A percentile compares a stretch with the other conserved stretches of the same genome.
phyloP scores from a whole-genome alignment of 805 yeast species.

The Kockiozyma suomiensis region DNA sequence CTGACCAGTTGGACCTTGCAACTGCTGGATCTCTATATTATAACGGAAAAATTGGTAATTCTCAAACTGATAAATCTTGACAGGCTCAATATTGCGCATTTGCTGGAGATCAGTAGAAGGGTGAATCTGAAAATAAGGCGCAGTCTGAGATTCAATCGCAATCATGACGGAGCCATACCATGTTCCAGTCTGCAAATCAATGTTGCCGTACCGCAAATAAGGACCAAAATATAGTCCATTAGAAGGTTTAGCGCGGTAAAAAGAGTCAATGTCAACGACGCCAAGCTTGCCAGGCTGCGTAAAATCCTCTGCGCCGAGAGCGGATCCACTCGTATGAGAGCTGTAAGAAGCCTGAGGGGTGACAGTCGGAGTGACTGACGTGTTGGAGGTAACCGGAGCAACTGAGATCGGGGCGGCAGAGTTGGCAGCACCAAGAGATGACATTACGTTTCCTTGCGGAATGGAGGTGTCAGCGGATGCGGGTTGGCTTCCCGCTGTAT shows the following conservation, averaged over 20 bases:
- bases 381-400: slow-evolving; percentile 5
- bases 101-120: slow-evolving; percentile 24
- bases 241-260: slow-evolving; percentile 23
- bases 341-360: background rate
- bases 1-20: slow-evolving; percentile 8
- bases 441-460: background rate
- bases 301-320: slow-evolving; percentile 17
- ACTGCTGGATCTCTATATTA: slow-evolving; percentile 12
- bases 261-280: slow-evolving; percentile 20
- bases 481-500: too few relatives aligned
- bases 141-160: slow-evolving; percentile 11
- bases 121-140: slow-evolving; percentile 31
- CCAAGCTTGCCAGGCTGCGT: slow-evolving; percentile 31
- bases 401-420: background rate
- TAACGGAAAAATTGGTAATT: slow-evolving; percentile 24
- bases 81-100: slow-evolving; percentile 19
- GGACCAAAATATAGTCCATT: slow-evolving; percentile 32
- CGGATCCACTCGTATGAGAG: background rate
- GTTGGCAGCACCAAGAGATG: slow-evolving; percentile 8
- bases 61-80: slow-evolving; percentile 18
- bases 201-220: slow-evolving; percentile 29
- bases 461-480: background rate
- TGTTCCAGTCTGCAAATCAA: slow-evolving; percentile 23
- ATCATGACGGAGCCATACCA: slow-evolving; percentile 32
- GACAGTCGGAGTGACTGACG: background rate